Conservation (phyloP, 2,329 filamentous ascomycete species). For the Microascus cirrosus region DNA sequence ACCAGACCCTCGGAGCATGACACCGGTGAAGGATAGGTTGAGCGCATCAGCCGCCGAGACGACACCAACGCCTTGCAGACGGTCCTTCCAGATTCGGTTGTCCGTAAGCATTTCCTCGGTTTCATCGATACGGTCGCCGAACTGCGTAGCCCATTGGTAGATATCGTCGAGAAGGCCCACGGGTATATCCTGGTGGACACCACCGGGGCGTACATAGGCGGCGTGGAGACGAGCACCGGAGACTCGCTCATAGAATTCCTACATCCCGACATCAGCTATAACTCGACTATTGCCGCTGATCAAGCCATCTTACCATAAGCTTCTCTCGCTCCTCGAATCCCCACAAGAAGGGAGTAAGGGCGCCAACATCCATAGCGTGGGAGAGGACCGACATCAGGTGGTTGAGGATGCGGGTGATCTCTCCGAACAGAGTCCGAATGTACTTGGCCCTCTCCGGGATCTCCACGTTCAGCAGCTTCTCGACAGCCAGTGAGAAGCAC, state of each 20-base stretch:
- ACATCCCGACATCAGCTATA: conserved; percentile 1
- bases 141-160: conserved; percentile 99
- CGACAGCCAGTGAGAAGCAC: conserved; percentile 87
- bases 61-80: conserved; percentile 84
- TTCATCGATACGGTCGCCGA: conserved; percentile 95
- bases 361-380: conserved; percentile 98
- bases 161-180: conserved; percentile 94
- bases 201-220: conserved; percentile 91
- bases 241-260: conserved; percentile 99
- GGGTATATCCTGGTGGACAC: conserved; percentile 91
- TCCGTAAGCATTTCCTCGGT: conserved; percentile 98
- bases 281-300: background rate
- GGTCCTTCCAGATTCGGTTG: conserved; percentile 97
- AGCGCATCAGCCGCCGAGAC: conserved; percentile 88
- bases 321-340: conserved; percentile 99
- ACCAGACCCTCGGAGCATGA: conserved; percentile 95
- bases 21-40: conserved; percentile 91
- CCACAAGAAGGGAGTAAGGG: conserved; percentile 96
- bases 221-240: conserved; percentile 95
- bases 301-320: conserved; percentile 68
- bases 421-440: conserved; percentile 90
- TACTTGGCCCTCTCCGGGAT: conserved; percentile 93
- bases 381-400: conserved; percentile 96
- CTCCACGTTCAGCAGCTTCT: conserved; percentile 96
- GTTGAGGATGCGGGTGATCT: conserved; percentile 89